A percentile compares a stretch with the other conserved stretches of the same genome.
These are phyloP conservation scores for Lasiodiplodia sp. DNA, from an alignment of 2,329 filamentous ascomycete genomes.

Conservation along the genomic window DNA sequence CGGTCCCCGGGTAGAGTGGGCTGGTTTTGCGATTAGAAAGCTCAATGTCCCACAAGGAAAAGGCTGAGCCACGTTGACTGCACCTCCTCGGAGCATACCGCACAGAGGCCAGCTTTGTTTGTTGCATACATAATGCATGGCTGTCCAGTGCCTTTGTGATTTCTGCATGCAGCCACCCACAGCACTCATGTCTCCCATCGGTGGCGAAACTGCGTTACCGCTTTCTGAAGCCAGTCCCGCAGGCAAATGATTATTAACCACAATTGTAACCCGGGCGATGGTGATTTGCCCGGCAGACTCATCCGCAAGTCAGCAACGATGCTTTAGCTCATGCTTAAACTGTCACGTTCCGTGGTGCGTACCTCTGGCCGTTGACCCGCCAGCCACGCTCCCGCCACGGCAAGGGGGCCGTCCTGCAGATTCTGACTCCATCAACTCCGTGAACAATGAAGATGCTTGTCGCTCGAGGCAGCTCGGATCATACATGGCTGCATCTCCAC, in stretches of 20 bases:
- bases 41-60: background rate
- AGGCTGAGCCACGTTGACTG: background rate
- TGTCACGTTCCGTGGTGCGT: background rate
- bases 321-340: background rate
- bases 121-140: background rate
- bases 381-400: background rate
- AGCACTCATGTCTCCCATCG: background rate
- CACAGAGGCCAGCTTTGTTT: background rate
- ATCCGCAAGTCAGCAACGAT: background rate
- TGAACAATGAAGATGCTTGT: background rate
- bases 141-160: background rate
- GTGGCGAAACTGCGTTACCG: background rate
- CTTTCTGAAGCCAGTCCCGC: background rate
- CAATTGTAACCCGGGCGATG: background rate
- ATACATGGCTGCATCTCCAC: background rate
- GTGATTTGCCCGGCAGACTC: background rate
- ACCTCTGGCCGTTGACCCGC: conserved; percentile 15
- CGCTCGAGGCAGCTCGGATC: background rate
- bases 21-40: background rate
- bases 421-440: background rate
- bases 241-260: background rate
- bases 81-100: background rate
- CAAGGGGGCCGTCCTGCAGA: background rate
- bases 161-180: background rate
- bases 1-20: background rate